Percentiles rank a stretch among this genome's conserved stretches.
Evolutionary conservation across 495 filamentous ascomycete species (phyloP).

Genomic region (Cercophora newfieldiana): DNA sequence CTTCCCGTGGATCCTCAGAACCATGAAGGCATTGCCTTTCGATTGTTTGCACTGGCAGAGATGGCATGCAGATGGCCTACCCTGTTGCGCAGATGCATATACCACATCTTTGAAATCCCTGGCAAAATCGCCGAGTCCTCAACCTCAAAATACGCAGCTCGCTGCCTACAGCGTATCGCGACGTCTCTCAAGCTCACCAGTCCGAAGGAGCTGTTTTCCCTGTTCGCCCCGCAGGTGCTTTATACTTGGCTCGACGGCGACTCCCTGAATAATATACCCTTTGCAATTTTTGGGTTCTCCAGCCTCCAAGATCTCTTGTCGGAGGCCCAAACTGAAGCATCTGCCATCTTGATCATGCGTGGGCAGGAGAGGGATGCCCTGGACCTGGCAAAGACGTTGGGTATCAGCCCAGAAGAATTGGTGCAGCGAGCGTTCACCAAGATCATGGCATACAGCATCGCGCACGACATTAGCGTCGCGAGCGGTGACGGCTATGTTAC

Average conservation of each 20-base stretch:
- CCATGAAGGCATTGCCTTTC: slow-evolving; percentile 81
- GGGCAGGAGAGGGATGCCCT: slow-evolving; percentile 62
- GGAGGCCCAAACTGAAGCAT: slow-evolving; percentile 75
- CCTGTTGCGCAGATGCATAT: slow-evolving; percentile 77
- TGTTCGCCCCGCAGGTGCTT: slow-evolving; percentile 89
- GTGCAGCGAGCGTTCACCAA: slow-evolving; percentile 72
- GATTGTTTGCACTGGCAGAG: slow-evolving; percentile 70
- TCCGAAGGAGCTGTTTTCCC: slow-evolving; percentile 70
- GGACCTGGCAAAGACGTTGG: slow-evolving; percentile 58
- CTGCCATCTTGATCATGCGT: slow-evolving; percentile 83
- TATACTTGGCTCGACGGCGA: slow-evolving; percentile 82
- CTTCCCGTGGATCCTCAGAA: slow-evolving; percentile 71
- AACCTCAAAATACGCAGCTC: slow-evolving; percentile 65
- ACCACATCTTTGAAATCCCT: slow-evolving; percentile 88
- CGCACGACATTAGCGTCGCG: slow-evolving; percentile 68
- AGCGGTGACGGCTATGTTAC: slow-evolving; percentile 56
- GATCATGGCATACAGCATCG: slow-evolving; percentile 79
- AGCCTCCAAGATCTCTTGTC: slow-evolving; percentile 66
- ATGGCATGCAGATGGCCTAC: slow-evolving; percentile 81
- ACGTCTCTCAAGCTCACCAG: slow-evolving; percentile 60
- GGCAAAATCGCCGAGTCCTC: slow-evolving; percentile 63
- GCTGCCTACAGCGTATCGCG: slow-evolving; percentile 67
- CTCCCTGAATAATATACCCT: slow-evolving; percentile 69
- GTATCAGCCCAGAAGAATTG: slow-evolving; percentile 55
- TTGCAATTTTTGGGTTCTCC: slow-evolving; percentile 74